Base-by-base conservation (phyloP, 2,329 filamentous ascomycete species). In the Mycocentrospora acerina region DNA sequence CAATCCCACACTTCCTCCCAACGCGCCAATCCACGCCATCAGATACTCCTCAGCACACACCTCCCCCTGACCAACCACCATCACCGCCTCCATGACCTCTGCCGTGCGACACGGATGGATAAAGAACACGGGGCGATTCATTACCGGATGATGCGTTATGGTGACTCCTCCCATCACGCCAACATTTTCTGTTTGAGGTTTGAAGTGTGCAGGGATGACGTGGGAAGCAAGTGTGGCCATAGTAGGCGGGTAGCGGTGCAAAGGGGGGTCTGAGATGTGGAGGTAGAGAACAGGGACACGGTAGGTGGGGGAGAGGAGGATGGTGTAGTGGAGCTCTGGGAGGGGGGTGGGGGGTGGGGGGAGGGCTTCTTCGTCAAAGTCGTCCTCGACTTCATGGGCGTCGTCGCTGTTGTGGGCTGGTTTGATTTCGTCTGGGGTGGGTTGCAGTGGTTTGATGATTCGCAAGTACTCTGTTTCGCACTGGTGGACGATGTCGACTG, bases 81-180 rank as follows among this genome's bases (percentile, higher is more conserved):
- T 58, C 68, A 63, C 75, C 72, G 61, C 74, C 53, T 75, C 74
- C 78, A 97, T 86, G 35, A 87, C 86, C 50, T 91, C 85, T 39
- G 86, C 86, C 7, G 93, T 87, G 64, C 88, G 81, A 70, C 93
- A 97, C 16, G 93, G 91, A 71, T 98, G 93, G 55, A 97, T 78
- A 68, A 95, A 96, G 68, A 91, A 96, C 33, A 82, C 80, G 27
- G 90, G 88, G 42, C 83, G 68, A 36, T 85, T 86, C 41, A 83
- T 88, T 42, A 87, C 69, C 35, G 93, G 91, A 75, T 97, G 90
- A 67, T 94, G 83, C 82, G 60, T 57, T 18, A 69, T 49, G 3
- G 66, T 66, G 9, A 70, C 55, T 7, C 59, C 68, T n/a, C 68
- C 68, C 16, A 70, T 59, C 2, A 69, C 48, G 4, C 71, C 70